Percentiles rank a stretch among this genome's conserved stretches.
Conservation (phyloP, 176 grass and related monocot genomes). For the Echinochloa phyllopogon region DNA sequence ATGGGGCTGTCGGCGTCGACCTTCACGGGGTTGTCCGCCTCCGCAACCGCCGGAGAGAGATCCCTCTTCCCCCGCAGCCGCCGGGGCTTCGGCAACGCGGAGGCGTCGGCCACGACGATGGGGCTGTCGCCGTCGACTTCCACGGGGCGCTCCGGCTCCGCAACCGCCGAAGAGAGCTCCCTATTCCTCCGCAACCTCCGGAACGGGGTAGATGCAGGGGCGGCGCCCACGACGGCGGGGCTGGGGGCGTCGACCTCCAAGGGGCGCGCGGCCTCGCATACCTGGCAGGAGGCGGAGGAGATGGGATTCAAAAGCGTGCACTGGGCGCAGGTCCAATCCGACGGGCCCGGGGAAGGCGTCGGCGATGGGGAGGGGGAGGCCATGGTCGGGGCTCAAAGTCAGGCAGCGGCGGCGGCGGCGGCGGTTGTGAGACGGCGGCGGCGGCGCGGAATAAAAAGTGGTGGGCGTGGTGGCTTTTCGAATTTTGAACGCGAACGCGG, state of each 20-base stretch:
- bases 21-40: conserved; percentile 35
- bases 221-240: conserved; percentile 34
- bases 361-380: conserved; percentile 8
- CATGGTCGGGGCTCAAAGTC: not conserved
- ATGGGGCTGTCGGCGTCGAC: conserved; percentile 48
- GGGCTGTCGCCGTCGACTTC: conserved; percentile 12
- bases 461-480: not conserved
- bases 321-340: conserved; percentile 48
- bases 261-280: conserved; percentile 34
- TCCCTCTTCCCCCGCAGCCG: conserved; percentile 34
- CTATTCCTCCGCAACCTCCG: conserved; percentile 22
- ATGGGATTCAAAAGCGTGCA: conserved; percentile 57
- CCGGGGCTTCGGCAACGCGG: not conserved
- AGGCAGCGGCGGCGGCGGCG: not conserved
- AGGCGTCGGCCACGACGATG: conserved; percentile 34
- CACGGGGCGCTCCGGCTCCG: too few species aligned
- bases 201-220: conserved; percentile 37
- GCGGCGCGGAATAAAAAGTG: not conserved
- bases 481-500: not conserved
- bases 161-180: not conserved
- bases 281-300: conserved; percentile 27
- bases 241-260: conserved; percentile 17
- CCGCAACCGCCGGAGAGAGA: not conserved
- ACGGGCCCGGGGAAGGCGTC: not conserved
- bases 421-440: not conserved